Evolutionary conservation across 176 grass and related monocot species (phyloP), one percentile per base, ranked within the genome.

Genomic region (Cocos nucifera): DNA sequence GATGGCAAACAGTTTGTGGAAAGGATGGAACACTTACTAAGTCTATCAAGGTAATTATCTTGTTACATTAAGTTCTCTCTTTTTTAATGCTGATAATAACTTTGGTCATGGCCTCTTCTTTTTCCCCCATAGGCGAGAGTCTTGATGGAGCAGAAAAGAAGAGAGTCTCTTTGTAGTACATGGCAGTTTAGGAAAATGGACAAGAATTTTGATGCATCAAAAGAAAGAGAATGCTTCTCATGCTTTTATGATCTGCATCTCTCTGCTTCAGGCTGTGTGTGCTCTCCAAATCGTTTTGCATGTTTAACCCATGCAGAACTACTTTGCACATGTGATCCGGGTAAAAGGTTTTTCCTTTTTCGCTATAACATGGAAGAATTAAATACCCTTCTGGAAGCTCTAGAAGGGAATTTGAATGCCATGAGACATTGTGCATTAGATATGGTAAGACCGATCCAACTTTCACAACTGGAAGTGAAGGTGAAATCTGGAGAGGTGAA

Each of bases 241-340:
- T 97, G 93, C 59, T 91, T 78, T 69, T 97, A 91, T 70, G 93
- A 97, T 72, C 84, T 97, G 6, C 72, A 97, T 64, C 71, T 97
- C 20, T 97, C 93, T 57, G 83, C 87, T 78, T 74, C 69, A 65
- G 72, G 66, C 29, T 97, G 93, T 73, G 73, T 78, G 54, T 97
- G 93, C 75, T 82, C 77, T 27, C 78, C 93, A 19, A 78, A 77
- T 35, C 78, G 69, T 44, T 97, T 82, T 78, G 69, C 78, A 69
- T 97, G 93, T 76, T 63, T 88, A 64, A 66, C 72, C 26, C 93
- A 97, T 82, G 53, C 81, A 75, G 71, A 79, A 32, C 66, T 75
- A 69, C 65, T 97, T 15, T 97, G 93, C 64, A 73, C 81, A 59
- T 97, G 93, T 35, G 75, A 88, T 61, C 65, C 75, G 22, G 78